Conservation (phyloP, 1,284 basidiomycete genomes). For the Leccinum griseonigrum region DNA sequence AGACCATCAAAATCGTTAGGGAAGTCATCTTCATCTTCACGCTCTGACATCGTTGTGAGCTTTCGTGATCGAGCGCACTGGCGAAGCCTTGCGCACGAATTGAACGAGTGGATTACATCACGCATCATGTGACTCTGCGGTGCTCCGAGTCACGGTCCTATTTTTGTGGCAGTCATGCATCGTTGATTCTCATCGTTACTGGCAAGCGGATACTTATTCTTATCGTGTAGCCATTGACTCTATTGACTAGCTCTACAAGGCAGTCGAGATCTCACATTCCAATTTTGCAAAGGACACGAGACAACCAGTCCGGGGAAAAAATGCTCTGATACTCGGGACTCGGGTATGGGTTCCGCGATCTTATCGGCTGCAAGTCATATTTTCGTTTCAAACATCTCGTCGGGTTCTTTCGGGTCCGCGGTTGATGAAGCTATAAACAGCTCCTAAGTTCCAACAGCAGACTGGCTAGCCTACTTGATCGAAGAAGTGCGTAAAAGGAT, state of each 20-base stretch:
- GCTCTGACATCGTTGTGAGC: slow-evolving; percentile 20
- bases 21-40: slow-evolving; percentile 35
- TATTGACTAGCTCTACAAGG: background rate
- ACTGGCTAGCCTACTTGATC: background rate
- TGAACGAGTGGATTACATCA: background rate
- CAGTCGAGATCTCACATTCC: background rate
- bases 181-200: background rate
- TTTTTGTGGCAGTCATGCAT: background rate
- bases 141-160: background rate
- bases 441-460: background rate
- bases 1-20: slow-evolving; percentile 44
- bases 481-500: background rate
- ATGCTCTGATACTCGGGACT: background rate
- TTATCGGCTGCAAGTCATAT: background rate
- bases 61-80: background rate
- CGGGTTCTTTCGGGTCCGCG: background rate
- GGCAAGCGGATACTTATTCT: background rate
- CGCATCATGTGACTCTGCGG: slow-evolving; percentile 7
- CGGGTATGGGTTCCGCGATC: background rate
- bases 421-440: background rate
- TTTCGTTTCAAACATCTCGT: background rate
- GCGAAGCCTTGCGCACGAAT: background rate
- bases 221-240: background rate
- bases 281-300: background rate
- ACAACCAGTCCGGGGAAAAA: background rate